Percentiles rank a stretch among this genome's conserved stretches.
phyloP scores from a whole-genome alignment of 2,329 filamentous ascomycete species.

The Microcyclospora pomicola region DNA sequence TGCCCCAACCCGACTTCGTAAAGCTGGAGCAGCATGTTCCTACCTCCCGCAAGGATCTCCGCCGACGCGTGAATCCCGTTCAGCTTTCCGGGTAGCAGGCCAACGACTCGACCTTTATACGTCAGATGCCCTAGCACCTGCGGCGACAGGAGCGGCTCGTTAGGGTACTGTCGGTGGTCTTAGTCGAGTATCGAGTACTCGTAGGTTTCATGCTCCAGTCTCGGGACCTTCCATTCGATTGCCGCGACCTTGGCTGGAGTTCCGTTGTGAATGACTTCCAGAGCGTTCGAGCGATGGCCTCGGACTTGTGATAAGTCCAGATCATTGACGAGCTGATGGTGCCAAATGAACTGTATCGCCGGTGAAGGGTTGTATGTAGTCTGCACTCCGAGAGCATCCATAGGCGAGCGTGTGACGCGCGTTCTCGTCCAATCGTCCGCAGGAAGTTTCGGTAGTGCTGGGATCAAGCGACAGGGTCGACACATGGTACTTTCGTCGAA shows the following conservation, averaged over 20 bases:
- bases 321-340: slow-evolving; percentile 14
- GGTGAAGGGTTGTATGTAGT: slow-evolving; percentile 9
- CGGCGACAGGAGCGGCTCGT: background rate
- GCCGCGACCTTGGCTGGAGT: slow-evolving; percentile 7
- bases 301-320: slow-evolving; percentile 11
- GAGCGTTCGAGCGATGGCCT: slow-evolving; percentile 14
- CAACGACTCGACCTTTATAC: slow-evolving; percentile 4
- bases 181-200: slow-evolving; percentile 13
- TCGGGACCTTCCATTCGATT: slow-evolving; percentile 23
- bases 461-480: slow-evolving; percentile 21
- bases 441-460: slow-evolving; percentile 14
- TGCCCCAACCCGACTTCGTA: slow-evolving; percentile 6
- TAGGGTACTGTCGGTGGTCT: slow-evolving; percentile 1
- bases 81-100: slow-evolving; percentile 2
- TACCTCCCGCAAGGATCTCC: slow-evolving; percentile 4
- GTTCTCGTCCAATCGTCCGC: slow-evolving; percentile 16
- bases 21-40: slow-evolving; percentile 1
- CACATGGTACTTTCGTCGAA: slow-evolving; percentile 18
- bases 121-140: slow-evolving; percentile 3
- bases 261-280: slow-evolving; percentile 6
- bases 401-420: slow-evolving; percentile 8
- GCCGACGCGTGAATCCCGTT: slow-evolving; percentile 2
- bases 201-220: slow-evolving; percentile 22
- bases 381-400: slow-evolving; percentile 7
- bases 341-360: slow-evolving; percentile 11